These are phyloP conservation scores for Suillus brevipes DNA, from an alignment of 768 basidiomycete species.

Conservation along the genomic window DNA sequence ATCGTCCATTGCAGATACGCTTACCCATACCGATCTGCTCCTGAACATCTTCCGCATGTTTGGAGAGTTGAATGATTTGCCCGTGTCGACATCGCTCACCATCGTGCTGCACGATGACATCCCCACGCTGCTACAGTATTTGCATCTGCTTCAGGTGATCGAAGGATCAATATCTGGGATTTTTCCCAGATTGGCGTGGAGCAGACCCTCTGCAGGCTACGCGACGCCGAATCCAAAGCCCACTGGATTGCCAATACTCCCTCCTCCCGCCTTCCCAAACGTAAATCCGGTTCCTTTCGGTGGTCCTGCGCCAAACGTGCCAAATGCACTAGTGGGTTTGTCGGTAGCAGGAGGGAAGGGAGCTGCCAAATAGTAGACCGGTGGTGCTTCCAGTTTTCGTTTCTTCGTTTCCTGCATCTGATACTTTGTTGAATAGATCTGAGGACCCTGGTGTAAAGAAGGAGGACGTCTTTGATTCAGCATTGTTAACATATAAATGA, in stretches of 20 bases:
- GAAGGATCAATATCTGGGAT: constrained; percentile 96
- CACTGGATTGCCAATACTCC: constrained; percentile 63
- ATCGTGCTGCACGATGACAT: constrained; percentile 76
- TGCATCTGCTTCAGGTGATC: constrained; percentile 91
- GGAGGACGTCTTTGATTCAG: constrained; percentile 19
- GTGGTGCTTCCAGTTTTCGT: constrained; percentile 1
- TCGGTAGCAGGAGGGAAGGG: constrained; percentile 17
- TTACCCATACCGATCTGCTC: constrained; percentile 72
- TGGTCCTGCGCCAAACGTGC: constrained; percentile 23
- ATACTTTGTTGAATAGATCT: constrained; percentile 7
- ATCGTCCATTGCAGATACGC: constrained; percentile 61
- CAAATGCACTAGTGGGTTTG: constrained; percentile 28
- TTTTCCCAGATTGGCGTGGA: constrained; percentile 87
- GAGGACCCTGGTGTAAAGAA: constrained; percentile 13
- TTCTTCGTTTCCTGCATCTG: constrained; percentile 16
- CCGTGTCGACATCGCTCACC: constrained; percentile 63
- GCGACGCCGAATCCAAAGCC: constrained; percentile 49
- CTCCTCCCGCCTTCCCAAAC: constrained; percentile 35
- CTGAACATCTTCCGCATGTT: constrained; percentile 77
- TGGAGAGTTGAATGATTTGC: constrained; percentile 56
- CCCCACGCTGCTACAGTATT: constrained; percentile 91
- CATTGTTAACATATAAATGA: constrained; percentile 26
- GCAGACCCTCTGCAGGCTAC: constrained; percentile 44
- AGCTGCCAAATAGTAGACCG: constrained; percentile 23
- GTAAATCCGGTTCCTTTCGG: constrained; percentile 26